phyloP scores from a whole-genome alignment of 192 early-diverging fungal genomes.

The Entomortierella lignicola region DNA sequence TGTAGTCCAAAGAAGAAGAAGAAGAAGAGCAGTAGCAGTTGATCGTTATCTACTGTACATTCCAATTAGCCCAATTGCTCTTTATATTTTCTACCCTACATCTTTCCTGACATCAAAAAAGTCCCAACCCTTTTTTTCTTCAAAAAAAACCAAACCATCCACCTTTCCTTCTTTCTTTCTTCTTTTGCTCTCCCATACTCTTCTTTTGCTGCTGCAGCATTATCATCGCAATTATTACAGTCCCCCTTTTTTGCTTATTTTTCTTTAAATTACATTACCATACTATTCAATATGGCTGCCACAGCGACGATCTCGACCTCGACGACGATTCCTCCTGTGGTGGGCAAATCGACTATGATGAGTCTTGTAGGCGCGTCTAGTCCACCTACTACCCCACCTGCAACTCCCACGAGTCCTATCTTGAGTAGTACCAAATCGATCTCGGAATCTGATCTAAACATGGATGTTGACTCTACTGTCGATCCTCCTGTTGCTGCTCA shows the following conservation, averaged over 20 bases:
- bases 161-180: background rate
- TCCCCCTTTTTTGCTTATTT: conserved; percentile 7
- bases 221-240: too few species aligned
- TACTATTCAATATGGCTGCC: conserved; percentile 40
- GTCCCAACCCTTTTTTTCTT: background rate
- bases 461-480: background rate
- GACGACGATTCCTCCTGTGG: conserved; percentile 45
- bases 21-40: too few species aligned
- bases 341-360: conserved; percentile 54
- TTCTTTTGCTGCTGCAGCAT: background rate
- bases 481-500: background rate
- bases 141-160: background rate
- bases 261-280: background rate
- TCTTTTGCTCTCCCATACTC: background rate
- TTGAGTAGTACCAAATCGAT: background rate
- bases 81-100: too few species aligned
- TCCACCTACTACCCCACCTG: conserved; percentile 20
- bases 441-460: background rate
- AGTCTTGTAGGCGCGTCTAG: conserved; percentile 40
- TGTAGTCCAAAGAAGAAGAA: too few species aligned
- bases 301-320: conserved; percentile 54
- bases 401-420: conserved; percentile 16
- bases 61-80: conserved; percentile 7
- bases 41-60: too few species aligned
- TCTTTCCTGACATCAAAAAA: background rate